A percentile compares a stretch with the other conserved stretches of the same genome.
Conservation (phyloP, 805 yeast species). For the Debaryomyces maramus region DNA sequence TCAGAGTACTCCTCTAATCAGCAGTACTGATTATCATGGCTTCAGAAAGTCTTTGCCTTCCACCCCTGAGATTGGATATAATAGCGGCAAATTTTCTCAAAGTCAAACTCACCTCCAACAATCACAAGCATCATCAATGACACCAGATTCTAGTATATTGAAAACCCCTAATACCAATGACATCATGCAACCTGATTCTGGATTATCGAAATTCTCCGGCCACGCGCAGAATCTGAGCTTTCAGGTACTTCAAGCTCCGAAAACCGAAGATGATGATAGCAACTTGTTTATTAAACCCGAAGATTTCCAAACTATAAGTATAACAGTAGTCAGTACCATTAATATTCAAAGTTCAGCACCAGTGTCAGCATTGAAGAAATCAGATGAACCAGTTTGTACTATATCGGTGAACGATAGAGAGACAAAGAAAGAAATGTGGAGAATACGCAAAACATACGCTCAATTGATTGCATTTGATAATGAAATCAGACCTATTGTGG, state of each 20-base stretch:
- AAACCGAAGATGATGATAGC: slow-evolving; percentile 39
- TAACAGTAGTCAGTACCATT: slow-evolving; percentile 52
- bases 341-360: slow-evolving; percentile 17
- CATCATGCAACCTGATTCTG: slow-evolving; percentile 11
- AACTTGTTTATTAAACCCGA: slow-evolving; percentile 59
- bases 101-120: not conserved
- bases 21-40: not conserved
- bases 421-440: slow-evolving; percentile 69
- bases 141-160: slow-evolving; percentile 9
- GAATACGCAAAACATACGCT: slow-evolving; percentile 61
- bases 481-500: slow-evolving; percentile 52
- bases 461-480: slow-evolving; percentile 64
- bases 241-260: slow-evolving; percentile 22
- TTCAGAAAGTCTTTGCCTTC: not conserved
- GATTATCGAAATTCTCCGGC: not conserved
- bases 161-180: slow-evolving; percentile 12
- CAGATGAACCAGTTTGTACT: slow-evolving; percentile 60
- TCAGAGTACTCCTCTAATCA: not conserved
- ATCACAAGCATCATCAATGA: not conserved
- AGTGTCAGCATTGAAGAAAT: slow-evolving; percentile 32
- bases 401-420: slow-evolving; percentile 65
- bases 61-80: not conserved
- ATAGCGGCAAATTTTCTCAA: not conserved
- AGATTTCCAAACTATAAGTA: slow-evolving; percentile 51
- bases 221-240: not conserved